phyloP scores from a whole-genome alignment of 2,329 filamentous ascomycete genomes.

The Magnaporthiopsis poae region DNA sequence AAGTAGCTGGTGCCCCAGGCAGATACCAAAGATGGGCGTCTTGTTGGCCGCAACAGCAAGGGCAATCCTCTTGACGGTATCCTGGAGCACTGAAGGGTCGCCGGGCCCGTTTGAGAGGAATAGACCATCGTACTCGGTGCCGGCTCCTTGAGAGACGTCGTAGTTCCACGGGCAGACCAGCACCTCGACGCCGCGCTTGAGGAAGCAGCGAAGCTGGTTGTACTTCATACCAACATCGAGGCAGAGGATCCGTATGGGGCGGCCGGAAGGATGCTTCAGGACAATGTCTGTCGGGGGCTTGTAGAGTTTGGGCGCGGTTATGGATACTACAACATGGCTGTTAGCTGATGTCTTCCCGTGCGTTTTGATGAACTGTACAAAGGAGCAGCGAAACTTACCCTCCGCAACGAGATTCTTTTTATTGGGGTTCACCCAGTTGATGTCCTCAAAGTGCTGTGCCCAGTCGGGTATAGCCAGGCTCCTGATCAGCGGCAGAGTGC shows the following conservation, averaged over 20 bases:
- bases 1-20: conserved; percentile 85
- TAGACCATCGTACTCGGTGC: conserved; percentile 83
- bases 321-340: conserved; percentile 58
- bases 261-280: conserved; percentile 79
- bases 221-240: conserved; percentile 97
- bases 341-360: background rate
- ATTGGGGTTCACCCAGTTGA: conserved; percentile 90
- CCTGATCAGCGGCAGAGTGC: background rate
- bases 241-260: conserved; percentile 76
- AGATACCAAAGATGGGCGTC: conserved; percentile 91
- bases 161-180: conserved; percentile 94
- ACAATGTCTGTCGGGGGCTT: conserved; percentile 60
- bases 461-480: conserved; percentile 29
- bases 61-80: conserved; percentile 70
- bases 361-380: background rate
- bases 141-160: conserved; percentile 67
- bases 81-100: conserved; percentile 76
- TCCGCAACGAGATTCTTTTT: conserved; percentile 84
- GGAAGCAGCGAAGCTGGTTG: conserved; percentile 90
- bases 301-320: conserved; percentile 77
- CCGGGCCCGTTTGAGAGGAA: conserved; percentile 97
- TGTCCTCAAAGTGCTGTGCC: conserved; percentile 59
- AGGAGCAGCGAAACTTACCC: conserved; percentile 49
- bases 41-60: conserved; percentile 66
- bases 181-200: conserved; percentile 85